Conservation (phyloP, 306 rosid genomes). For the Rubus parviflorus region DNA sequence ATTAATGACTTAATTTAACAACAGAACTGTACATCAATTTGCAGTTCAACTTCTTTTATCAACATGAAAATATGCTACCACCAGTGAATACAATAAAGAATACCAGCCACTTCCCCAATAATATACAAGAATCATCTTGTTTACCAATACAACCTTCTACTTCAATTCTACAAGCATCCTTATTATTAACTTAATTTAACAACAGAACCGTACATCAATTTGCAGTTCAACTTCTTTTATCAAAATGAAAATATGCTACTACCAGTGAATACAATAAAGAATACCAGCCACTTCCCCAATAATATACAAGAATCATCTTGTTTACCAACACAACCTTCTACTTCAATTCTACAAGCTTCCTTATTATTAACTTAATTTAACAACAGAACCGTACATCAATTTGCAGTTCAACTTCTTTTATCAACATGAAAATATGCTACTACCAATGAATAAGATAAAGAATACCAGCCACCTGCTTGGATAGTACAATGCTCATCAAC, state of each 20-base stretch:
- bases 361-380: background rate
- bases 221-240: background rate
- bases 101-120: background rate
- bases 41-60: background rate
- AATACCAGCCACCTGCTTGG: background rate
- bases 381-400: conserved; percentile 10
- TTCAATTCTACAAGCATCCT: background rate
- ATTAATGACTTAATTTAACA: conserved; percentile 24
- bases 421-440: background rate
- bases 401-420: background rate
- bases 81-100: background rate
- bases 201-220: conserved; percentile 13
- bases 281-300: background rate
- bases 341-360: background rate
- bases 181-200: conserved; percentile 10
- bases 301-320: background rate
- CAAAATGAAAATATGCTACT: background rate
- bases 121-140: background rate
- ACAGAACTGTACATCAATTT: conserved; percentile 13
- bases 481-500: background rate
- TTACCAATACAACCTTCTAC: background rate
- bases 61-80: background rate
- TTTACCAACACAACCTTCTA: background rate
- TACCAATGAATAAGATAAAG: background rate
- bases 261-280: background rate